Base-by-base conservation (phyloP, 2,329 filamentous ascomycete genomes). In the Claviceps citrina region DNA sequence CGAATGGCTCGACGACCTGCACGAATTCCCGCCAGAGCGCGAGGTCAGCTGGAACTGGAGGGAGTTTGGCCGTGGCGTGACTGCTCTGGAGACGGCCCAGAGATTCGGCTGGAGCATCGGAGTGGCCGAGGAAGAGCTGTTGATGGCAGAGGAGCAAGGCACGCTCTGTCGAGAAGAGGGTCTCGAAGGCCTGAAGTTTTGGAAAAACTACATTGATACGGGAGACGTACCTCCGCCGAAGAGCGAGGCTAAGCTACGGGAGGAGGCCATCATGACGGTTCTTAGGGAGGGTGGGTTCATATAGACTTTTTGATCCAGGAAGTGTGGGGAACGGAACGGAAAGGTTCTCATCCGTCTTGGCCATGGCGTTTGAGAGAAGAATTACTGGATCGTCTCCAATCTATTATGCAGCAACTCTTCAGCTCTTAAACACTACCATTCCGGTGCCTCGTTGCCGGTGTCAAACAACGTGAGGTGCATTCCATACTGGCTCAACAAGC, bases 81-180 rank as follows among this genome's bases (percentile, higher is more conserved):
- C 86, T 12, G 85, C 86, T 2, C 84, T 91, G 54, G 87, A 96
- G 54, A 76, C 78, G 0, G 91, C 91, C 0, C 84, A 93, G 58
- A 70, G 76, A 37, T 98, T 98, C 60, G 84, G 87, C 5, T 98
- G 91, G 91, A 96, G 91, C 56, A 81, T 98, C 7, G 91, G 91
- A 7, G 89, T 98, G 18, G 91, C 91, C 1, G 83, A 81, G 44
- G 91, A 96, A 57, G 91, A 98, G 62, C 68, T 98, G 10, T 84
- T 95, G 56, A 95, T 98, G 89, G 87, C 87, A 0, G 91, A 98
- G 59, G 89, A 96, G 57, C 76, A 73, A 41, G 91, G 91, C 0
- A 76, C 78, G 3, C 58, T 98, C 16, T 96, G 89, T 57, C 78
- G 91, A 36, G 91, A 98, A 57, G 87, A 93, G 52, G 81, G 85